Percentiles rank a stretch among this genome's conserved stretches.
These are phyloP conservation scores for Neurospora sp. DNA, from an alignment of 2,329 filamentous ascomycete species.

Conservation along the genomic window DNA sequence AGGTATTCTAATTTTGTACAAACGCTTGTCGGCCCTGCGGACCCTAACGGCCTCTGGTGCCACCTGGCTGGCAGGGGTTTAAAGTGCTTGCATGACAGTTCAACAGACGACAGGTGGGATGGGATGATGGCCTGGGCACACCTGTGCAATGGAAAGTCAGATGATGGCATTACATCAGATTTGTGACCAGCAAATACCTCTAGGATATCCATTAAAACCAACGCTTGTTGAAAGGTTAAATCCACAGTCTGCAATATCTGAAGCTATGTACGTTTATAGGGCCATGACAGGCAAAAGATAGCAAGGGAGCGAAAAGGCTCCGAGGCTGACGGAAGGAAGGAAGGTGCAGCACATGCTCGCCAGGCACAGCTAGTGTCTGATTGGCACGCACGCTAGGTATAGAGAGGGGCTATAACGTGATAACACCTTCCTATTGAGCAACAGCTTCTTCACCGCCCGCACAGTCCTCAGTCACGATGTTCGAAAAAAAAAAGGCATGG, in stretches of 20 bases:
- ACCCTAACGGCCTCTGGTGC: neutral
- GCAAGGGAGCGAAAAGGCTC: neutral
- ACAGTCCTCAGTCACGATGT: neutral
- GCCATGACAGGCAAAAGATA: neutral
- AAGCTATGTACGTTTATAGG: neutral
- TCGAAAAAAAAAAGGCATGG: neutral
- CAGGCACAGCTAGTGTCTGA: neutral
- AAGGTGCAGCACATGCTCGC: neutral
- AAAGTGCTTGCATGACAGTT: neutral
- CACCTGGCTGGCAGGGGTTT: neutral
- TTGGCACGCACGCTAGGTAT: neutral
- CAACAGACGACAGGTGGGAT: neutral
- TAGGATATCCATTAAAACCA: neutral
- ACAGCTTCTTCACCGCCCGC: neutral
- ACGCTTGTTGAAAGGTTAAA: neutral
- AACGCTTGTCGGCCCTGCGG: neutral
- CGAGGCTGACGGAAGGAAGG: neutral
- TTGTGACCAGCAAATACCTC: neutral
- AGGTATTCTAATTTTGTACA: neutral
- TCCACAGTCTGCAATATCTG: neutral
- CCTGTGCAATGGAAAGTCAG: neutral
- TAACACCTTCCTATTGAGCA: neutral
- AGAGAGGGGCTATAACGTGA: neutral
- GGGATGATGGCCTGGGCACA: neutral
- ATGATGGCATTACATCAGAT: neutral